A percentile compares a stretch with the other conserved stretches of the same genome.
These are phyloP conservation scores for Trichosporon ovoides DNA, from an alignment of 1,284 basidiomycete genomes.

Conservation along the genomic window DNA sequence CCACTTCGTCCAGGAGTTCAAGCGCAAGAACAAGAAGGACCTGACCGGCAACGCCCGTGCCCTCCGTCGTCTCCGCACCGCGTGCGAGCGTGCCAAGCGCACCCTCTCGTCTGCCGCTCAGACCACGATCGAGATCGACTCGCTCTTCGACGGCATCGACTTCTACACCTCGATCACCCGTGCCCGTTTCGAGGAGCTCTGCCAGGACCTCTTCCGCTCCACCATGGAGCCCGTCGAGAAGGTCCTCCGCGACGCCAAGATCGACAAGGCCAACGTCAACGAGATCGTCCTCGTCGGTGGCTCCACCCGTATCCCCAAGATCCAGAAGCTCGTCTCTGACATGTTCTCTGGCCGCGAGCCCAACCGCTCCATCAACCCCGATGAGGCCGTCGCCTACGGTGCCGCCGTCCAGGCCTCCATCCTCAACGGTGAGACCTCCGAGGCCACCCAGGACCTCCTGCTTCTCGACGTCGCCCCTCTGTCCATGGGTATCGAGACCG, in stretches of 20 bases:
- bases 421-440: constrained; percentile 62
- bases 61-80: constrained; percentile 92
- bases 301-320: constrained; percentile 98
- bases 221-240: constrained; percentile 98
- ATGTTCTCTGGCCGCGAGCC: constrained; percentile 98
- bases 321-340: constrained; percentile 93
- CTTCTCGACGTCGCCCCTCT: constrained; percentile 90
- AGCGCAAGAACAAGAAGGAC: constrained; percentile 93
- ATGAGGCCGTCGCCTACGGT: constrained; percentile 93
- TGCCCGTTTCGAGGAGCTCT: constrained; percentile 97
- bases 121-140: constrained; percentile 97
- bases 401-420: constrained; percentile 98
- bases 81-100: constrained; percentile 98
- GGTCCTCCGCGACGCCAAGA: constrained; percentile 96
- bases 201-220: constrained; percentile 93
- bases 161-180: constrained; percentile 98
- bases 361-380: constrained; percentile 93
- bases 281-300: constrained; percentile 76
- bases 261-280: constrained; percentile 79
- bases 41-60: constrained; percentile 89
- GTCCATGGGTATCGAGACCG: constrained; percentile 74
- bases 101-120: constrained; percentile 95
- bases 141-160: constrained; percentile 94
- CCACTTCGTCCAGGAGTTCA: constrained; percentile 91
- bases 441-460: constrained; percentile 71